phyloP scores from a whole-genome alignment of 1,284 basidiomycete genomes.

The Neonothopanus nambi region DNA sequence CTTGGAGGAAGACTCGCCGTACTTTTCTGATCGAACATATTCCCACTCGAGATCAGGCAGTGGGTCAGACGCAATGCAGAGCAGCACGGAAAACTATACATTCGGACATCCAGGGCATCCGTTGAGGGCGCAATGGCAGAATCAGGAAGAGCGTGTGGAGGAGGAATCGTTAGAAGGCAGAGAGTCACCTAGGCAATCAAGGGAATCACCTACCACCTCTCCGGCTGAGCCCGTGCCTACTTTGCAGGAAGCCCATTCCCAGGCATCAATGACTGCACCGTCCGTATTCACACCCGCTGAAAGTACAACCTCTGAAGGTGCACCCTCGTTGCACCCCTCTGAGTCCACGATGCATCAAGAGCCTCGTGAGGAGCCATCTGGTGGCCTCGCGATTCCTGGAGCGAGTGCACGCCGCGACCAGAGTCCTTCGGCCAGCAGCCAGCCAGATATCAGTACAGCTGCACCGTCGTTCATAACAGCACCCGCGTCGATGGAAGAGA shows the following conservation, averaged over 20 bases:
- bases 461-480: conserved; percentile 66
- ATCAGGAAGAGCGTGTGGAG: conserved; percentile 24
- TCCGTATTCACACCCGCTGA: conserved; percentile 6
- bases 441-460: conserved; percentile 66
- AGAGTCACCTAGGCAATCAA: background rate
- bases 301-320: too few relatives aligned
- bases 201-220: background rate
- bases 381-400: conserved; percentile 13
- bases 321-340: conserved; percentile 13
- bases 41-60: conserved; percentile 54
- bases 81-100: conserved; percentile 66
- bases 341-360: conserved; percentile 16
- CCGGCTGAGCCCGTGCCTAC: background rate
- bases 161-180: conserved; percentile 14
- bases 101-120: conserved; percentile 61
- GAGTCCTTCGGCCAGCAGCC: conserved; percentile 37
- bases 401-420: conserved; percentile 10
- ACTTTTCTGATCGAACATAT: conserved; percentile 33
- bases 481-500: conserved; percentile 55
- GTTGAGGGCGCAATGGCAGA: conserved; percentile 32
- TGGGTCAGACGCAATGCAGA: conserved; percentile 47
- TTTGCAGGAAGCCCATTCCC: conserved; percentile 5
- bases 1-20: conserved; percentile 51
- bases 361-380: conserved; percentile 6
- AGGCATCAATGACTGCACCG: conserved; percentile 1